Conservation (phyloP, 768 basidiomycete genomes). For the Cystofilobasidium capitatum region DNA sequence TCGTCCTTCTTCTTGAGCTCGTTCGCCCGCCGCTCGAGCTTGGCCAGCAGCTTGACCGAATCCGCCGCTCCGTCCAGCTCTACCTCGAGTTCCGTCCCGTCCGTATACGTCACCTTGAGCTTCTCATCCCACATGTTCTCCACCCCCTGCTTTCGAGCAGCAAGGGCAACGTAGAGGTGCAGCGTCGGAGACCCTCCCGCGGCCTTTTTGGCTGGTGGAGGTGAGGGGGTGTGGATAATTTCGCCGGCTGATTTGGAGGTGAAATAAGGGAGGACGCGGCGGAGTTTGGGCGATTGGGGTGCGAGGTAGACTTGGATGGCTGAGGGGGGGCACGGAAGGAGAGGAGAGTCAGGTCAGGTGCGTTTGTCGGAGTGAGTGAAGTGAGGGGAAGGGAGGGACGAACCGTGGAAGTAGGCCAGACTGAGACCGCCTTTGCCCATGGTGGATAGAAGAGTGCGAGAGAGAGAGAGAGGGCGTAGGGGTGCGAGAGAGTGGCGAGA, state of each 20-base stretch:
- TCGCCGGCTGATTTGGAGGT: background rate
- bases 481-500: background rate
- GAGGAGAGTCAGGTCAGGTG: background rate
- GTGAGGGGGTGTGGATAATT: background rate
- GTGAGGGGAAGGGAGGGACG: background rate
- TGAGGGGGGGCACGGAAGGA: background rate
- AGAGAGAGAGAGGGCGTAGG: background rate
- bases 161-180: slow-evolving; percentile 1
- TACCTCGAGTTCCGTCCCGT: slow-evolving; percentile 8
- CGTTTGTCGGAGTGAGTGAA: background rate
- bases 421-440: background rate
- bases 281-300: background rate
- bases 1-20: slow-evolving; percentile 5
- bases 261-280: background rate
- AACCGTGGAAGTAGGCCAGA: background rate
- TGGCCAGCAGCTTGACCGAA: background rate
- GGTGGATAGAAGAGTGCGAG: background rate
- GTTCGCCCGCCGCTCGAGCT: background rate
- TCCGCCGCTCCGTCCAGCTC: background rate
- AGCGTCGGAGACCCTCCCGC: slow-evolving; percentile 7
- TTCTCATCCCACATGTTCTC: background rate
- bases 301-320: background rate
- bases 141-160: background rate
- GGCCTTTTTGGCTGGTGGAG: slow-evolving; percentile 5
- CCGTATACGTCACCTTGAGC: background rate